phyloP scores from a whole-genome alignment of 257 asterid genomes.

The Nicotiana tabacum region DNA sequence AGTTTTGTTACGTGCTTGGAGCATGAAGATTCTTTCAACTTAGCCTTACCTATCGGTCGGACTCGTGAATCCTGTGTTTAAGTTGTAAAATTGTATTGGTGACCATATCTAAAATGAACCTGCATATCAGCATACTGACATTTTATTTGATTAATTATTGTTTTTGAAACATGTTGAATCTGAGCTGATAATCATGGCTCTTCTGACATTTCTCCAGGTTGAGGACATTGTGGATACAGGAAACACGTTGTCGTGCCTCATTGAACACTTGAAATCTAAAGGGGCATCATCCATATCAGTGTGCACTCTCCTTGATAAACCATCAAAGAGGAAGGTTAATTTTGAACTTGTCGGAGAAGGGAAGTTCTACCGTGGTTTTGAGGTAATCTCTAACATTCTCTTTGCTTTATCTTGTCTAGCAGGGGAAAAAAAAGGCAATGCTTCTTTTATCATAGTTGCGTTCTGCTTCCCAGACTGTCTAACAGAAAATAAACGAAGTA shows the following conservation, averaged over 20 bases:
- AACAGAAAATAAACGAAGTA: not conserved
- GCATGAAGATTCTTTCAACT: not conserved
- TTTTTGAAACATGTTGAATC: not conserved
- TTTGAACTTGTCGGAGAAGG: conserved; percentile 74
- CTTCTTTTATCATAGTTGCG: not conserved
- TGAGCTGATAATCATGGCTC: not conserved
- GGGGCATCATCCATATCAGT: conserved; percentile 84
- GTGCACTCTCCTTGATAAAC: conserved; percentile 81
- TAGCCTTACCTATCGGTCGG: not conserved
- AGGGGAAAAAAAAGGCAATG: not conserved
- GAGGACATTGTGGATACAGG: conserved; percentile 98
- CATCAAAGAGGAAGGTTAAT: conserved; percentile 53
- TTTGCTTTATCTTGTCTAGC: not conserved
- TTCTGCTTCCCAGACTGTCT: not conserved
- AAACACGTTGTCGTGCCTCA: conserved; percentile 54
- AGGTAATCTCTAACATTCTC: conserved; percentile 40
- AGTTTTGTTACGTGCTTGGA: not conserved
- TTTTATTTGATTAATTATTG: not conserved
- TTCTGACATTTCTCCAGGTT: conserved; percentile 36
- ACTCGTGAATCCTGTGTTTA: not conserved
- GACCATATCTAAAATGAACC: not conserved
- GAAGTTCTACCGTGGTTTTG: conserved; percentile 75
- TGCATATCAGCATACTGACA: not conserved
- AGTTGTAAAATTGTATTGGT: not conserved
- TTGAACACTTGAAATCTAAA: conserved; percentile 65